Evolutionary conservation across 306 rosid species (phyloP), one percentile per base, ranked within the genome.

Genomic region (Acacia confusa): DNA sequence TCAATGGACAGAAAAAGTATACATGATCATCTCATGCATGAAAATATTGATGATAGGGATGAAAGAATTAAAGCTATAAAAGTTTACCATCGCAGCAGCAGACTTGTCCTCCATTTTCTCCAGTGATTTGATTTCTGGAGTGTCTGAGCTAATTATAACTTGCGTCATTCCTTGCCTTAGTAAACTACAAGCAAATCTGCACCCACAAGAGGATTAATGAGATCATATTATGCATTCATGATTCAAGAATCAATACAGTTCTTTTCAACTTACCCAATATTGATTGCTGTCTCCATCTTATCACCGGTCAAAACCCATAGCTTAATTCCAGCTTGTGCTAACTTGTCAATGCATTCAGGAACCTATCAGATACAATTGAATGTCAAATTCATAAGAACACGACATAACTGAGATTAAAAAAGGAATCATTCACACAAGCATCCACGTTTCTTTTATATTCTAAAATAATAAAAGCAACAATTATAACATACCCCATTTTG

Each of bases 261-360:
- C 24, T 38, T 69, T 43, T 58, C 34, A 10, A 30, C 74, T 77
- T 86, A 85, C 92, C 95, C 95, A 81, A 91, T 91, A 68, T 91
- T 89, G 82, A 91, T 91, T 25, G 95, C 93, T 13, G 93, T 91
- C 85, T 91, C 95, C 95, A 91, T 91, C 84, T 91, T 91, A 84
- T 91, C 95, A 61, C 95, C 95, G 45, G 95, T 91, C 93, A 91
- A 83, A 74, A 91, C 95, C 95, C 95, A 91, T 55, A 91, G 77
- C 78, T 91, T 91, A 52, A 91, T 91, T 69, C 95, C 95, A 64
- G 95, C 95, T 77, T 89, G 95, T 63, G 95, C 95, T 84, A 91
- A 91, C 72, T 88, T 91, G 88, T 91, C 95, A 60, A 91, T 91
- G 89, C 93, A 91, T 74, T 91, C 95, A 50, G 95, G 95, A 57